Evolutionary conservation across 2,329 filamentous ascomycete species (phyloP).

Genomic region (Colletotrichum euphorbiae): DNA sequence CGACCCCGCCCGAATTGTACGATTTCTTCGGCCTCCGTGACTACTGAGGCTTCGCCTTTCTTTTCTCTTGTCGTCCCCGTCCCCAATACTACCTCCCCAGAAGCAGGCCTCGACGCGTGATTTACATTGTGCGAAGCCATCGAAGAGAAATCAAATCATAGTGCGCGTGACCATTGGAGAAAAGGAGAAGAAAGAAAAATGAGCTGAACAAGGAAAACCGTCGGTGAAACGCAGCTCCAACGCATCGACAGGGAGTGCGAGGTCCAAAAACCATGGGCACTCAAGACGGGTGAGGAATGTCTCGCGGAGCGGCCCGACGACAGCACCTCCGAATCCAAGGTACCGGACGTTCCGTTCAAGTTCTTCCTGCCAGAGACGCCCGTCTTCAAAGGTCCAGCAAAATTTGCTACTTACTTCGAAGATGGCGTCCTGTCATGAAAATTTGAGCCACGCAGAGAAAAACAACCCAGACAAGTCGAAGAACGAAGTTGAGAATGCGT

Average conservation of each 20-base stretch:
- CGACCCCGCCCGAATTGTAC: background rate
- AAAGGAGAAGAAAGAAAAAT: slow-evolving; percentile 41
- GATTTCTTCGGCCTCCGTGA: slow-evolving; percentile 1
- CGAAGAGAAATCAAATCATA: slow-evolving; percentile 34
- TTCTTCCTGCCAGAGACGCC: slow-evolving; percentile 33
- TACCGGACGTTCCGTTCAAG: slow-evolving; percentile 56
- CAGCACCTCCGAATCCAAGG: slow-evolving; percentile 48
- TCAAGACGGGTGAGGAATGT: slow-evolving; percentile 24
- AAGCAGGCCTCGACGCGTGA: slow-evolving; percentile 47
- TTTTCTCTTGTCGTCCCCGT: slow-evolving; percentile 24
- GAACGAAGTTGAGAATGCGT: slow-evolving; percentile 56
- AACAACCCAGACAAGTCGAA: slow-evolving; percentile 48
- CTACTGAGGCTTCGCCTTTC: background rate
- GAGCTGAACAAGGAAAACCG: slow-evolving; percentile 39
- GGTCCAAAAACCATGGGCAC: slow-evolving; percentile 17
- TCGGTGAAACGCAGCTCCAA: slow-evolving; percentile 50
- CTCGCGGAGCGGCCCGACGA: slow-evolving; percentile 41
- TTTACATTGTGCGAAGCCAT: slow-evolving; percentile 44
- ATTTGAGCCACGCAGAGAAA: slow-evolving; percentile 52
- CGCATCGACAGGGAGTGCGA: slow-evolving; percentile 49
- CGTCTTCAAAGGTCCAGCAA: background rate
- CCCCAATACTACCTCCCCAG: slow-evolving; percentile 49
- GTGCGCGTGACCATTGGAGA: slow-evolving; percentile 33
- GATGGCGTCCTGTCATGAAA: slow-evolving; percentile 43
- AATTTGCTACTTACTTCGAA: background rate